Conservation (phyloP, 2,329 filamentous ascomycete species). For the Rhytidhysteron rufulum region DNA sequence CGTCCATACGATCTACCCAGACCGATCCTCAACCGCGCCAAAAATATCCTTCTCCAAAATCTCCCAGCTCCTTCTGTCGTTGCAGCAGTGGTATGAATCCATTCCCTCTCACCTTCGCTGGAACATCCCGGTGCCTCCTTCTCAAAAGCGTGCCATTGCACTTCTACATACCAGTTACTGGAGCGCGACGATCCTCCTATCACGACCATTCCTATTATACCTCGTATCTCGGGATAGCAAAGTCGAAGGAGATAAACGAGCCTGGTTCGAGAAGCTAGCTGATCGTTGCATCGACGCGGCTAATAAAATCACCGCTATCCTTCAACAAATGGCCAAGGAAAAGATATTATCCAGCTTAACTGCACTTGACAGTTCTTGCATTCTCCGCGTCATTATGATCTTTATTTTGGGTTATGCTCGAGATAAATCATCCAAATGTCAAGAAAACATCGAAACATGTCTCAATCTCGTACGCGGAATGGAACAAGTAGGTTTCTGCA, state of each 20-base stretch:
- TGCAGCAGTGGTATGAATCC: constrained; percentile 29
- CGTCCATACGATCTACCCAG: constrained; percentile 31
- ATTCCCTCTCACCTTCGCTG: constrained; percentile 31
- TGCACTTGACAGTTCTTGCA: constrained; percentile 33
- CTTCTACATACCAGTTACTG: constrained; percentile 34
- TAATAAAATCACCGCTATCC: constrained; percentile 22
- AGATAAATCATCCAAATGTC: constrained; percentile 23
- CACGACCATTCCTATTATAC: constrained; percentile 32
- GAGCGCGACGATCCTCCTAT: constrained; percentile 30
- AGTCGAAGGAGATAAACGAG: constrained; percentile 22
- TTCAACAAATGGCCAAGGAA: constrained; percentile 25
- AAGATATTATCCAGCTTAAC: constrained; percentile 27
- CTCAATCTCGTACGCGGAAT: constrained; percentile 20
- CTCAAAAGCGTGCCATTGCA: constrained; percentile 31
- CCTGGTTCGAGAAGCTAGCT: constrained; percentile 31
- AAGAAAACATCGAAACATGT: constrained; percentile 21
- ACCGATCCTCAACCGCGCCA: constrained; percentile 20
- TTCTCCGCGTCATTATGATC: constrained; percentile 30
- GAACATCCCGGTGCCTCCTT: constrained; percentile 25
- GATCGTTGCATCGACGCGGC: constrained; percentile 31
- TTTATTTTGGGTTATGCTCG: constrained; percentile 33
- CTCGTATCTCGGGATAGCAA: constrained; percentile 25
- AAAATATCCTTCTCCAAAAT: constrained; percentile 32
- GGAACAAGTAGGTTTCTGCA: constrained; percentile 32
- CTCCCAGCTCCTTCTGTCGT: constrained; percentile 24